Base-by-base conservation (phyloP, 2,329 filamentous ascomycete species). In the Fusarium incarnatum region DNA sequence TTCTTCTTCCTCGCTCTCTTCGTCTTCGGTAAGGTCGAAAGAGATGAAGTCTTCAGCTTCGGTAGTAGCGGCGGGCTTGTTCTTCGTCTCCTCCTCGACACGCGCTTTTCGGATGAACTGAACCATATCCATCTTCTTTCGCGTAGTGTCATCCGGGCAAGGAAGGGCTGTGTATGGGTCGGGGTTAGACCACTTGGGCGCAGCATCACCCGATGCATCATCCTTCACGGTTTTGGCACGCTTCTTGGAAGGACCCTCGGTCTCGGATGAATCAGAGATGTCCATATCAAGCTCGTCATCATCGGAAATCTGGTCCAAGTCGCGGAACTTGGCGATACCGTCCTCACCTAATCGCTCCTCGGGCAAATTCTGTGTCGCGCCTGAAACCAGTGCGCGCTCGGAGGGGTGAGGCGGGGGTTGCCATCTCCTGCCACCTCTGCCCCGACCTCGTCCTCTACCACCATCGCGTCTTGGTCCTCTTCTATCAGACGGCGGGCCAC, bases 161-260 rank as follows among this genome's bases (percentile, higher is more conserved):
- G 95, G 95, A 12, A 97, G 84, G 4, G 89, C 92, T 8, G 93
- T 97, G 80, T 98, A 98, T 0, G 94, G 94, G 78, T 98, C 95
- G 6, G 95, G 94, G 73, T 98, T 98, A 7, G 94, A 97, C 95
- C 95, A 98, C 79, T 92, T 94, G 5, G 94, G 94, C 8, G 78
- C 80, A 16, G 83, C 81, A 57, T 84, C 83, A 23, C 79, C 76
- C n/a, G 81, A 77, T 11, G 78, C 78, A 18, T 75, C 68, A 7
- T 77, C 67, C 4, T 71, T 72, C 12, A 74, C 54, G 7, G 47
- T 79, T 68, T 75, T 77, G 70, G 71, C 74, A 60, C 67, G 75
- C 56, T 82, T 82, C 56, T 79, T 79, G 7, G 81, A 80, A 5
- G 82, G 83, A 1, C 79, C 79, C 13, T 86, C 86, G 0, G 72